Evolutionary conservation across 1,139 yeast species (phyloP).

Genomic region (Wickerhamiella pararugosa): DNA sequence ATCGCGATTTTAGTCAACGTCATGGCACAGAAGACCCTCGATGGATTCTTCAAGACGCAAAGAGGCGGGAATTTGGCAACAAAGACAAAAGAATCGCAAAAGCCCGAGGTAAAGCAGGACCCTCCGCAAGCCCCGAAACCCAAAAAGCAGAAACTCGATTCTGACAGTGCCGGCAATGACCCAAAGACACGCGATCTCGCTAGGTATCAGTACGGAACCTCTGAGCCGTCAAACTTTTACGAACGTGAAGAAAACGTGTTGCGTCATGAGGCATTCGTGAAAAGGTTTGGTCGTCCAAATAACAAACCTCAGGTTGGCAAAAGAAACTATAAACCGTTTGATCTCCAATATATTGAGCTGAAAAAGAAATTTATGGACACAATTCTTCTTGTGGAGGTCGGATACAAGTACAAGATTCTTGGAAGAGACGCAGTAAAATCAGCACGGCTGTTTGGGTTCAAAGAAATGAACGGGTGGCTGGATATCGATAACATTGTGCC

Average conservation of each 20-base stretch:
- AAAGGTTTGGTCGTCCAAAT: conserved; percentile 2
- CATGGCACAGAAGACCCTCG: too few relatives aligned
- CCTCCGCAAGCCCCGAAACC: too few relatives aligned
- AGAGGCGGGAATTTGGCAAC: too few relatives aligned
- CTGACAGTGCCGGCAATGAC: too few relatives aligned
- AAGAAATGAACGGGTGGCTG: conserved; percentile 32
- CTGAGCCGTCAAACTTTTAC: too few relatives aligned
- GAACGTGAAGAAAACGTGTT: neutral
- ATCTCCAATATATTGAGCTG: conserved; percentile 55
- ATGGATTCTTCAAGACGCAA: too few relatives aligned
- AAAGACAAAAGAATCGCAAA: too few relatives aligned
- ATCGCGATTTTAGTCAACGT: too few relatives aligned
- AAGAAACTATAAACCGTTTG: conserved; percentile 47
- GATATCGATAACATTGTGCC: conserved; percentile 31
- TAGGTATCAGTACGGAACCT: too few relatives aligned
- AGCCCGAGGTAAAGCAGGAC: too few relatives aligned
- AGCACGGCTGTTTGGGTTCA: conserved; percentile 48
- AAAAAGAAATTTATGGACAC: conserved; percentile 49
- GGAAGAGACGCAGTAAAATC: conserved; percentile 72
- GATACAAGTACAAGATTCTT: conserved; percentile 76
- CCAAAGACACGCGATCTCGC: too few relatives aligned
- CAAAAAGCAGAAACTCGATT: too few relatives aligned
- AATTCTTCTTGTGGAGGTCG: conserved; percentile 68
- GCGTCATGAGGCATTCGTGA: neutral
- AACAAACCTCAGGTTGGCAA: neutral